Conservation (phyloP, 1,284 basidiomycete species). For the Ustilago bromivora region DNA sequence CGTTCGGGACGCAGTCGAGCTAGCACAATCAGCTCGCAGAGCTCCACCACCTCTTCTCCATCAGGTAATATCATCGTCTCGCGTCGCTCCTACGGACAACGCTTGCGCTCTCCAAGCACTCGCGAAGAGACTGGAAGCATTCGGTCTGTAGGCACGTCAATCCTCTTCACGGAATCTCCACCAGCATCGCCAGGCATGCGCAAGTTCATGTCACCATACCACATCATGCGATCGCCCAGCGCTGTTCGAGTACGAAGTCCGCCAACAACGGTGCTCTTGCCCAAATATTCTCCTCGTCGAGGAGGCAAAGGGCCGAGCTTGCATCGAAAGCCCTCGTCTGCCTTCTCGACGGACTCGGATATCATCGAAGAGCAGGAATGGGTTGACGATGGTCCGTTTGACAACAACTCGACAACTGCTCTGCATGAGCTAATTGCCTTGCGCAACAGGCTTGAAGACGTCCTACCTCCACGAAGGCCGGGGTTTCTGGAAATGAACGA, state of each 20-base stretch:
- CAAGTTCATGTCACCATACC: conserved; percentile 29
- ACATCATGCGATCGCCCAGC: conserved; percentile 9
- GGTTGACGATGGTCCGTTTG: conserved; percentile 22
- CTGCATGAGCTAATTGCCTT: conserved; percentile 4
- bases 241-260: conserved; percentile 24
- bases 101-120: conserved; percentile 18
- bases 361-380: conserved; percentile 29
- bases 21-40: conserved; percentile 49
- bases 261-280: conserved; percentile 15
- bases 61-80: conserved; percentile 45
- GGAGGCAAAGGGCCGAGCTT: neutral
- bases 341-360: conserved; percentile 20
- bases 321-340: conserved; percentile 13
- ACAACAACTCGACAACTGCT: neutral
- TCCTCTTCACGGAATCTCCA: conserved; percentile 35
- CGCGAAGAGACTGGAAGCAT: conserved; percentile 37
- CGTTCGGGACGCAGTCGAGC: conserved; percentile 37
- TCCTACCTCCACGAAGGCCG: conserved; percentile 13
- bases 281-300: conserved; percentile 27
- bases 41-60: conserved; percentile 34
- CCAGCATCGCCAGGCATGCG: conserved; percentile 24
- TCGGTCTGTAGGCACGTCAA: conserved; percentile 39
- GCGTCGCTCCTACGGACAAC: conserved; percentile 41
- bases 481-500: conserved; percentile 47
- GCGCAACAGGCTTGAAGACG: conserved; percentile 15